Evolutionary conservation across 441 rosid species (phyloP), one percentile per base, ranked within the genome.

Genomic region (Populus hybrid): DNA sequence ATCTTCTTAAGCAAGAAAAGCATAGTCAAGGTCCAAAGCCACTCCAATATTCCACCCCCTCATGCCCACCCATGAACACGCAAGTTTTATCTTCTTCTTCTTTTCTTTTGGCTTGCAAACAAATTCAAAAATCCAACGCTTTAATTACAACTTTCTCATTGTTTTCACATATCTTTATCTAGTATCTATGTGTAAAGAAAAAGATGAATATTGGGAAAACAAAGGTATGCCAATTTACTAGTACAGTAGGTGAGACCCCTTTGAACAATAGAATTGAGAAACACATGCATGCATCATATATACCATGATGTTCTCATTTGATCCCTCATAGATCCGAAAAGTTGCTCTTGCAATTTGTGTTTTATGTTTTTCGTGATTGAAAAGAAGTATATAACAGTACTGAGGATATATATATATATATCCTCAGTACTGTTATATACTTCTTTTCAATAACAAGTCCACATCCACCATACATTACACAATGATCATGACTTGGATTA

Each of bases 1-100:
- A 85, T 88, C 91, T 86, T 89, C 80, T 73, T 81, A 78, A 70
- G 79, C 87, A 93, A 89, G 93, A 86, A 93, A 91, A 93, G 95
- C 90, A 91, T 83, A 87, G 93, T 88, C 89, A 87, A 84, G 85
- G 88, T 85, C 84, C 85, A 88, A 81, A 82, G 83, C 82, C 67
- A 81, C 74, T 68, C 79, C 82, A 28, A 28, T 28, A 74, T 79
- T 40, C 81, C 77, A 46, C 6, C 61, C 72, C 59, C 66, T 42
- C 71, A 68, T 32, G 69, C 69, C 83, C 77, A n/a, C 76, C 73
- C 21, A 46, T 38, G 64, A 12, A 9, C n/a, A 2, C 72, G 16
- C 36, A 5, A 28, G 26, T 4, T 4, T 14, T 46, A 12, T 70
- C 81, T 26, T 16, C 18, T 30, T 10, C 70, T 30, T 70, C 36